These are phyloP conservation scores for Rhazya stricta DNA, from an alignment of 257 asterid species.

Conservation along the genomic window DNA sequence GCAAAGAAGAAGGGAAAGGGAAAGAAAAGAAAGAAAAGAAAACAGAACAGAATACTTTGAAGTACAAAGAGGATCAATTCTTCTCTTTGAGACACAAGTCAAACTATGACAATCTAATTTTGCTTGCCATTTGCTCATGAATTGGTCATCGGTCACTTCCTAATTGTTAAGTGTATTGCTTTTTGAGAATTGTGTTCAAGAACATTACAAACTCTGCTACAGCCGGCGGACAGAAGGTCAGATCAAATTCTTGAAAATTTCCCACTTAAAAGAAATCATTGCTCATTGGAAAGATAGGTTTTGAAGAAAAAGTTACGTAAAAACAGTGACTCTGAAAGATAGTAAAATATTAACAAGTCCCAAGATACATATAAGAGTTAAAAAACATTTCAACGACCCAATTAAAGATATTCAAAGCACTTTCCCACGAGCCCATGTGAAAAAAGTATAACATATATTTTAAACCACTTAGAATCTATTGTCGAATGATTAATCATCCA, in stretches of 20 bases:
- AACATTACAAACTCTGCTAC: neutral
- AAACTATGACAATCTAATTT: conserved; percentile 1
- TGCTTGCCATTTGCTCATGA: neutral
- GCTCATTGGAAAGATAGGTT: neutral
- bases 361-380: too few species aligned
- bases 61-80: conserved; percentile 7
- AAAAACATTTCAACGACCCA: neutral
- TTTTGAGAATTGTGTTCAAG: neutral
- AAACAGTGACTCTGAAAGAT: too few species aligned
- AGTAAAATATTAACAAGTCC: neutral
- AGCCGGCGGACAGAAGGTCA: neutral
- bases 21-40: neutral
- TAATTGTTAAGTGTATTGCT: neutral
- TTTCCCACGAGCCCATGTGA: neutral
- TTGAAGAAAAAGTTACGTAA: neutral
- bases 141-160: neutral
- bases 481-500: too few species aligned
- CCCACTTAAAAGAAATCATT: neutral
- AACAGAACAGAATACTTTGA: neutral
- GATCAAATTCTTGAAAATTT: neutral
- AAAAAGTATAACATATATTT: neutral
- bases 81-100: conserved; percentile 2
- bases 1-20: conserved; percentile 2
- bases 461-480: neutral
- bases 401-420: neutral